These are phyloP conservation scores for Thymus quinquecostatus DNA, from an alignment of 257 asterid species.

Conservation along the genomic window DNA sequence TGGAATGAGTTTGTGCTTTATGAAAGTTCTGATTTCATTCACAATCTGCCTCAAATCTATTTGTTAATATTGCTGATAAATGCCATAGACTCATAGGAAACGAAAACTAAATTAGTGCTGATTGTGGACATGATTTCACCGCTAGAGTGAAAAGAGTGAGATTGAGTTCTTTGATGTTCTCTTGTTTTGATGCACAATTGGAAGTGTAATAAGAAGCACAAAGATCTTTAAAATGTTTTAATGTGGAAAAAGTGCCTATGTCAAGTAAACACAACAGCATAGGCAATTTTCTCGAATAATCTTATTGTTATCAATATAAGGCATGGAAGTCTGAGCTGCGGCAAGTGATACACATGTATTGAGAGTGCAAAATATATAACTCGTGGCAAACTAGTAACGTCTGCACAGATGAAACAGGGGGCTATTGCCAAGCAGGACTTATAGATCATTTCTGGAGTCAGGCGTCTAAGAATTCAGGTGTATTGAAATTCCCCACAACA, in stretches of 20 bases:
- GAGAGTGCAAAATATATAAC: neutral
- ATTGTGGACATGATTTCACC: conserved; percentile 8
- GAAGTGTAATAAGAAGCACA: conserved; percentile 1
- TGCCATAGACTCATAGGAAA: neutral
- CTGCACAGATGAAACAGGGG: neutral
- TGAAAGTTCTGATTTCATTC: neutral
- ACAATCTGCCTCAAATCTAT: conserved; percentile 2
- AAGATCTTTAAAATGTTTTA: neutral
- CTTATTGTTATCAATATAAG: neutral
- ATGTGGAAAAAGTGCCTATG: neutral
- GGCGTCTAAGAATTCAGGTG: neutral
- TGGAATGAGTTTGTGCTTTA: conserved; percentile 13
- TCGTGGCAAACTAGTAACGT: conserved; percentile 13
- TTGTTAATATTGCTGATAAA: neutral
- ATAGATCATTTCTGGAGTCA: neutral
- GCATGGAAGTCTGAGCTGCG: neutral
- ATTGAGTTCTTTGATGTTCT: neutral
- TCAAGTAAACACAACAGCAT: neutral
- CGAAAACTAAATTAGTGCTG: neutral
- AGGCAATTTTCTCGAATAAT: neutral
- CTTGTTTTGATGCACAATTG: neutral
- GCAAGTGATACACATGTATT: neutral
- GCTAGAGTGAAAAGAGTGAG: conserved; percentile 9
- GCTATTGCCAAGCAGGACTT: neutral
- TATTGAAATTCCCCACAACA: neutral